Percentiles rank a stretch among this genome's conserved stretches.
phyloP scores from a whole-genome alignment of 2,329 filamentous ascomycete genomes.

The Penicillium expansum region DNA sequence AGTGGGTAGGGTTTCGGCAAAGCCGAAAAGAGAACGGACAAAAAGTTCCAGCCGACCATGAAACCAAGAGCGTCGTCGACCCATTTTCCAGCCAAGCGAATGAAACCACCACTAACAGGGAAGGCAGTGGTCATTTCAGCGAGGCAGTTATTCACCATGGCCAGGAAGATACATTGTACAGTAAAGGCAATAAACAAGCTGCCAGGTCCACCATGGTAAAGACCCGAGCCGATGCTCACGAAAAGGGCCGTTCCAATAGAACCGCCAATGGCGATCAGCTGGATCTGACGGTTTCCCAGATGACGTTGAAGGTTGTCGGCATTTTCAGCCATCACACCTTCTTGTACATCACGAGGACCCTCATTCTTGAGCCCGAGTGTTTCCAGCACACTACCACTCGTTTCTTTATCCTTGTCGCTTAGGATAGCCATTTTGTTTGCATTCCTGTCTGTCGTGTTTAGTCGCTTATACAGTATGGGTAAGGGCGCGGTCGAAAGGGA shows the following conservation, averaged over 20 bases:
- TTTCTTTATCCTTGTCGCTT: constrained; percentile 13
- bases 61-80: constrained; percentile 48
- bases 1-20: neutral
- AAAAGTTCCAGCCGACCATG: constrained; percentile 50
- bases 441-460: constrained; percentile 1
- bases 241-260: constrained; percentile 42
- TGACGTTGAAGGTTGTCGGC: constrained; percentile 25
- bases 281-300: constrained; percentile 25
- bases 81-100: constrained; percentile 44
- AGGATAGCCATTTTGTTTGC: constrained; percentile 13
- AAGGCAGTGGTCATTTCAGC: constrained; percentile 48
- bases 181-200: constrained; percentile 40
- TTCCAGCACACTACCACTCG: constrained; percentile 8
- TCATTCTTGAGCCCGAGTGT: constrained; percentile 15
- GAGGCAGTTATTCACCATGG: constrained; percentile 40
- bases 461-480: neutral
- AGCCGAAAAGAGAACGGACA: constrained; percentile 20
- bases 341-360: constrained; percentile 19
- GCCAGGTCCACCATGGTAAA: constrained; percentile 39
- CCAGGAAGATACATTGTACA: constrained; percentile 32
- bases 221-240: constrained; percentile 39
- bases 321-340: constrained; percentile 29
- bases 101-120: constrained; percentile 43
- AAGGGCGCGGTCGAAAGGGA: neutral
- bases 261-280: constrained; percentile 42